A percentile compares a stretch with the other conserved stretches of the same genome.
These are phyloP conservation scores for Hypoxylon sp. DNA, from an alignment of 2,329 filamentous ascomycete species.

Conservation along the genomic window DNA sequence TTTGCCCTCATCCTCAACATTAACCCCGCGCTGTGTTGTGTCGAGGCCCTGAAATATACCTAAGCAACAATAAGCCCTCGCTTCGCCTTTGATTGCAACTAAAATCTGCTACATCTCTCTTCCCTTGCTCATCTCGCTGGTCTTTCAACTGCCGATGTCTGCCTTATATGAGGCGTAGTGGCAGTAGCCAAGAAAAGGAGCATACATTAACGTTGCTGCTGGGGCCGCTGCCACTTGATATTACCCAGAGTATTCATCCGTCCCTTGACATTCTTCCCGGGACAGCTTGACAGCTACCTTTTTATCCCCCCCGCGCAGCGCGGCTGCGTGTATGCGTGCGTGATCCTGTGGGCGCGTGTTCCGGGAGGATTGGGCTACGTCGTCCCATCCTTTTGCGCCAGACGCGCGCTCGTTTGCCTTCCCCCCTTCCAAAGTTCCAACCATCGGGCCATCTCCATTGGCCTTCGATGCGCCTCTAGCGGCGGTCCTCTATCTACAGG, in stretches of 20 bases:
- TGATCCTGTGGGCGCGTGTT: constrained; percentile 34
- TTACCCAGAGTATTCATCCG: constrained; percentile 51
- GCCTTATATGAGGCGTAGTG: constrained; percentile 44
- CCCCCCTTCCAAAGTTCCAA: constrained; percentile 27
- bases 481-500: constrained; percentile 29
- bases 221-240: constrained; percentile 46
- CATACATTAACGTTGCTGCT: constrained; percentile 42
- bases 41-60: constrained; percentile 21
- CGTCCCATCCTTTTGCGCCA: constrained; percentile 42
- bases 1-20: constrained; percentile 16
- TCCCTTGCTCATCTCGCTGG: constrained; percentile 11
- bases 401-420: constrained; percentile 48
- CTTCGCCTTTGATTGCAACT: constrained; percentile 23
- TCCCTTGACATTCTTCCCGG: constrained; percentile 46
- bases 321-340: constrained; percentile 45
- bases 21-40: constrained; percentile 24
- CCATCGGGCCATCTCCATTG: constrained; percentile 43
- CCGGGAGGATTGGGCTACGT: constrained; percentile 39
- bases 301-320: constrained; percentile 38
- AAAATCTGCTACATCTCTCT: constrained; percentile 4
- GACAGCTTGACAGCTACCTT: constrained; percentile 30
- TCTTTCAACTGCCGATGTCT: constrained; percentile 47
- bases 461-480: constrained; percentile 46
- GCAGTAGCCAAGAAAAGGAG: constrained; percentile 42
- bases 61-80: constrained; percentile 22